These are phyloP conservation scores for Fusarium pininemorale DNA, from an alignment of 2,329 filamentous ascomycete genomes.

Conservation along the genomic window DNA sequence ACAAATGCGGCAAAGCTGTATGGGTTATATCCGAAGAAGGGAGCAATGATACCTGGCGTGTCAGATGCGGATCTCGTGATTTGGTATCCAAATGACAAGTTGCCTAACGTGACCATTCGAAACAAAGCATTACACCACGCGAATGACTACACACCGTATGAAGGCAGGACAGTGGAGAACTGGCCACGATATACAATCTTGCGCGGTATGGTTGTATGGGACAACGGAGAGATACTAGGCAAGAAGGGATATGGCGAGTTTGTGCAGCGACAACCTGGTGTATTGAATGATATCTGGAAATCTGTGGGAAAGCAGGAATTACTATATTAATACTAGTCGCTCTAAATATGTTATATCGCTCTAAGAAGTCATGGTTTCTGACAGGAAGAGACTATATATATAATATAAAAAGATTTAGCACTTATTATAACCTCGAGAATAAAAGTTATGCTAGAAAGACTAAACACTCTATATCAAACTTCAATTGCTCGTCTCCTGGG, in stretches of 20 bases:
- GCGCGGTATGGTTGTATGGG: background rate
- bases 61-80: background rate
- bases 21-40: background rate
- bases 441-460: too few relatives aligned
- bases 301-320: background rate
- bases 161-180: background rate
- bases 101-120: background rate
- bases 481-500: background rate
- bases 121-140: background rate
- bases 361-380: rapidly evolving
- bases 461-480: too few relatives aligned
- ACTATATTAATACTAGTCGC: too few relatives aligned
- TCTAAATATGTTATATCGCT: too few relatives aligned
- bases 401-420: too few relatives aligned
- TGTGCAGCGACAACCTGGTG: background rate
- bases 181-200: background rate
- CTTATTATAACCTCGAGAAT: too few relatives aligned
- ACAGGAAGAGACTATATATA: too few relatives aligned
- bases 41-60: background rate
- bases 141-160: background rate
- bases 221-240: background rate
- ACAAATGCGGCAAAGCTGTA: background rate
- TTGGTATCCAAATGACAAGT: background rate
- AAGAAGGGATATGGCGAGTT: background rate
- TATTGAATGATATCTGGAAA: background rate